Evolutionary conservation across 176 grass and related monocot species (phyloP), one percentile per base, ranked within the genome.

Genomic region (Oryza meyeriana): DNA sequence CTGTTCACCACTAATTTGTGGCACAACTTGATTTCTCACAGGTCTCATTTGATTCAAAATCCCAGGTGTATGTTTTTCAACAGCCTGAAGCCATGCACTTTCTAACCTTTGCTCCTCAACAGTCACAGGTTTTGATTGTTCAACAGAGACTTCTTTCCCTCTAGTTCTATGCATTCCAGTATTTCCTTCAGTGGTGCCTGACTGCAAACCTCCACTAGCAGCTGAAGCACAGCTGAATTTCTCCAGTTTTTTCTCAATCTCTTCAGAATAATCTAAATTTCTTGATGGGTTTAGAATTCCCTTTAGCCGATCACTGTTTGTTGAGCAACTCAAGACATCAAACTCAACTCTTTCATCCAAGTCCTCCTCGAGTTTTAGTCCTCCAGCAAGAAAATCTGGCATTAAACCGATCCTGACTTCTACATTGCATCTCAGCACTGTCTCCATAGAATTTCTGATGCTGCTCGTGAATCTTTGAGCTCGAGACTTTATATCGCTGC

Each of bases 401-500:
- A 79, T 72, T 75, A 94, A 86, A 70, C 87, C 80, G 10, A 95
- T 89, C 65, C 74, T 86, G 55, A 99, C 85, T 80, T 99, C 87
- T 29, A 99, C 93, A 39, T 81, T 91, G 70, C 82, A 87, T 83
- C 86, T 88, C 69, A 99, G 69, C 61, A 92, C 91, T 66, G 87
- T 99, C 86, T 99, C 96, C 39, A 95, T 82, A 36, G 96, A 95
- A 79, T 99, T 88, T 72, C 88, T 94, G 85, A 99, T 99, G 64
- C 93, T 99, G 80, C 92, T 95, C 71, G 93, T 69, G 76, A 95
- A 99, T 84, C 91, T 95, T 82, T 94, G 89, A 24, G 93, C 93
- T 89, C 89, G 88, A 69, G 84, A 92, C 73, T 90, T 95, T 74
- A 90, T 90, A 79, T 88, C 83, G 0, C 61, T 86, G 69, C 90